Base-by-base conservation (phyloP, 2,329 filamentous ascomycete genomes). In the Verticillium isaacii region DNA sequence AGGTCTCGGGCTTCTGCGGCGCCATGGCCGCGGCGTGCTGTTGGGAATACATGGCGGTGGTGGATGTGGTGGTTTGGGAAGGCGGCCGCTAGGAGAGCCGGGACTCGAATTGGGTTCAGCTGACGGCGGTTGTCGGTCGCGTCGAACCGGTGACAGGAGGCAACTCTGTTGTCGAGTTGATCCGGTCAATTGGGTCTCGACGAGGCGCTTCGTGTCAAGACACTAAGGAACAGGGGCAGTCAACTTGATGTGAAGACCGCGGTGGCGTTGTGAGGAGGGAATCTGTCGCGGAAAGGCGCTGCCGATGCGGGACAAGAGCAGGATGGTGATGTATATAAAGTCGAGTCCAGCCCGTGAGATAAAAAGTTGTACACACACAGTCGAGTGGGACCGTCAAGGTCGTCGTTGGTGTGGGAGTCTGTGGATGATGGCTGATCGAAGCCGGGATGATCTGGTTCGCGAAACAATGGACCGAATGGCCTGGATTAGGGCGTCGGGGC, bases 1-100 rank as follows among this genome's bases (percentile, higher is more conserved):
- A 99, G 50, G 95, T 98, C 84, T 99, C 95, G 69, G 95, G 95
- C 78, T 97, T 97, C 81, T 97, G 93, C 72, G 91, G 89, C 70
- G 91, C 90, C 92, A 97, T 97, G 69, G 88, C 84, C 73, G 90
- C 86, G 69, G 89, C 84, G 73, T 90, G 86, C 80, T 93, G 90
- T 80, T 92, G 89, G 68, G 89, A 85, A 80, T 92, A 94, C 91
- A 94, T 93, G 72, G 63, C 77, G 74, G 63, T n/a, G 25, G 12
- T 32, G 5, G 14, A 58, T 36, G 59, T 45, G 58, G 62, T 59
- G 61, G 55, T 41, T 32, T 15, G 19, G 17, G n/a, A 9, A 5
- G 17, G 41, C 17, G 52, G 41, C 41, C 41, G 41, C n/a, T 7
- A 23, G n/a, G 41, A 23, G 19, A 50, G 41, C 41, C 17, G n/a